phyloP scores from a whole-genome alignment of 139 green algal species.

The Coelastrella sp. region DNA sequence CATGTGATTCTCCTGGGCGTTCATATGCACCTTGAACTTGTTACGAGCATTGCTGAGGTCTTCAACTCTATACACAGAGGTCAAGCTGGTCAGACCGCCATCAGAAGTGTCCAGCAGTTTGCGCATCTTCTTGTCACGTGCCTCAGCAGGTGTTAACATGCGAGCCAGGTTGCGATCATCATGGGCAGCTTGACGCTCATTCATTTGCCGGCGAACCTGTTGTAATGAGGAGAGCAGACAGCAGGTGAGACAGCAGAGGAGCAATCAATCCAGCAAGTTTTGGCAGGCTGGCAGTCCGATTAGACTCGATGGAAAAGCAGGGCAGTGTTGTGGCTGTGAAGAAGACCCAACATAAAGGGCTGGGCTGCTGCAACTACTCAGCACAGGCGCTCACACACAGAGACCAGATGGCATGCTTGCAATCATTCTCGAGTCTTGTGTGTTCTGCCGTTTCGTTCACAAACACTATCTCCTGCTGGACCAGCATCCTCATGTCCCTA shows the following conservation, averaged over 20 bases:
- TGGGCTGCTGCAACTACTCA: too few relatives aligned
- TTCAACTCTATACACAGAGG: constrained; percentile 39
- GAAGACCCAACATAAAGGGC: too few relatives aligned
- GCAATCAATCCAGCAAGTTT: too few relatives aligned
- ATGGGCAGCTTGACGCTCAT: constrained; percentile 83
- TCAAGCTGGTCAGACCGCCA: not conserved
- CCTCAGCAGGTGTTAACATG: constrained; percentile 94
- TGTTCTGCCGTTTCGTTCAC: not conserved
- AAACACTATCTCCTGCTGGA: not conserved
- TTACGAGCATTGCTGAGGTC: constrained; percentile 64
- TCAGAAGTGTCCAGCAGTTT: constrained; percentile 86
- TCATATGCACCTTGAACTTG: constrained; percentile 94
- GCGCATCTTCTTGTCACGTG: constrained; percentile 92
- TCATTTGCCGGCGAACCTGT: constrained; percentile 82
- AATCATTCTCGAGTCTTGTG: too few relatives aligned
- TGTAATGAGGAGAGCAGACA: not conserved
- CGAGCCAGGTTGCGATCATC: constrained; percentile 95
- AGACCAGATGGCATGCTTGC: too few relatives aligned
- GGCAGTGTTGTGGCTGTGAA: too few relatives aligned
- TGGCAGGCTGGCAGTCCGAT: too few relatives aligned
- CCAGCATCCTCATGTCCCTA: not conserved
- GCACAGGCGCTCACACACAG: too few relatives aligned
- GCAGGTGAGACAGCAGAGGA: not conserved
- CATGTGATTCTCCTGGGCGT: constrained; percentile 92
- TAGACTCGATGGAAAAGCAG: too few relatives aligned